A percentile compares a stretch with the other conserved stretches of the same genome.
phyloP scores from a whole-genome alignment of 495 filamentous ascomycete genomes.

The Penicillium cosmopolitanum region DNA sequence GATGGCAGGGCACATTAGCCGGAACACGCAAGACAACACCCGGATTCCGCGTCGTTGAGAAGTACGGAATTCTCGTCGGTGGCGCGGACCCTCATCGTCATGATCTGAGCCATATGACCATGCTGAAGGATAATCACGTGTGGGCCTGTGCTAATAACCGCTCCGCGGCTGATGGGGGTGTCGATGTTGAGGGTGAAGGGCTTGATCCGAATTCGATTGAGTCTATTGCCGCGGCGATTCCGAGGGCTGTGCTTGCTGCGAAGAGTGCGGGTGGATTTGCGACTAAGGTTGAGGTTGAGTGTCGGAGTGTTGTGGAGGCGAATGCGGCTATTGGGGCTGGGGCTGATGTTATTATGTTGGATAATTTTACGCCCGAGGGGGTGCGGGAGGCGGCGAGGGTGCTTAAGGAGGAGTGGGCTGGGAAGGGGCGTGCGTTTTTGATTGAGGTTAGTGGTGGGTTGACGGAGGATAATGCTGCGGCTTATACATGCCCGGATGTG shows the following conservation, averaged over 20 bases:
- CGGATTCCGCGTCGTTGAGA: conserved; percentile 93
- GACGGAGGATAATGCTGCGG: conserved; percentile 78
- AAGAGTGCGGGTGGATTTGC: conserved; percentile 85
- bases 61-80: conserved; percentile 94
- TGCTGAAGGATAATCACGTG: conserved; percentile 99
- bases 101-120: conserved; percentile 91
- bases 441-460: conserved; percentile 92
- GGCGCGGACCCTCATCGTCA: conserved; percentile 90
- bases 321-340: conserved; percentile 89
- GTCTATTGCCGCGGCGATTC: conserved; percentile 68
- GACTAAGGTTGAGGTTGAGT: conserved; percentile 95
- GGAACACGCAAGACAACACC: conserved; percentile 97
- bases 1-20: conserved; percentile 83
- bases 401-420: conserved; percentile 77
- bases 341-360: conserved; percentile 95
- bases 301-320: conserved; percentile 81
- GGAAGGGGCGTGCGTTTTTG: conserved; percentile 63
- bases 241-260: conserved; percentile 78
- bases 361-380: conserved; percentile 84
- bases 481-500: conserved; percentile 83
- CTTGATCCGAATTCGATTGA: conserved; percentile 15
- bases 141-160: conserved; percentile 70
- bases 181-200: neutral
- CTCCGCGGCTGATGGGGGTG: conserved; percentile 29
- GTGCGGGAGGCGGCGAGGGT: conserved; percentile 69